Conservation (phyloP, 306 rosid species). For the Cucurbita argyrosperma region DNA sequence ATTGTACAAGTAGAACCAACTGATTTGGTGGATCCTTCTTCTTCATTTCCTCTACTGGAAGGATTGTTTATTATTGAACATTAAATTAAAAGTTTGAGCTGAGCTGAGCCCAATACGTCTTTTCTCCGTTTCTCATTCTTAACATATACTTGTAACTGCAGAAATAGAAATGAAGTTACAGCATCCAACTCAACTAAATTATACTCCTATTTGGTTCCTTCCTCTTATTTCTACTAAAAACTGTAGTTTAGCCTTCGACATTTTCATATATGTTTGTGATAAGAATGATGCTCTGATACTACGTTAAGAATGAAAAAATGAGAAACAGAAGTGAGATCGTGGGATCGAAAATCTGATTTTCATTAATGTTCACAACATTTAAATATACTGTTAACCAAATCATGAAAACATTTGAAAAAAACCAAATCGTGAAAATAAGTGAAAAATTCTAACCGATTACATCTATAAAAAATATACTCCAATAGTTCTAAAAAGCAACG, state of each 20-base stretch:
- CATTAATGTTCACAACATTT: too few relatives aligned
- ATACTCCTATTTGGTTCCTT: background rate
- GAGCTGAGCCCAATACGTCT: conserved; percentile 35
- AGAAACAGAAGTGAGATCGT: too few relatives aligned
- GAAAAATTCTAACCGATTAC: too few relatives aligned
- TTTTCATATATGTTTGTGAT: background rate
- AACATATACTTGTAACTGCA: background rate
- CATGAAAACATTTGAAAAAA: too few relatives aligned
- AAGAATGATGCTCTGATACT: too few relatives aligned
- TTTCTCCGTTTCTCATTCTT: conserved; percentile 31
- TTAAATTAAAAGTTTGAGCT: background rate
- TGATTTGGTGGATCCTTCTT: background rate
- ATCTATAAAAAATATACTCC: too few relatives aligned
- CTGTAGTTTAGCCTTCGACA: background rate
- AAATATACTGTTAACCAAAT: too few relatives aligned
- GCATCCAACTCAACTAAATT: background rate
- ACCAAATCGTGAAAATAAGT: too few relatives aligned
- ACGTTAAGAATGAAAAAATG: too few relatives aligned
- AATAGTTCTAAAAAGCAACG: background rate
- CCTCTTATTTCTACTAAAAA: background rate
- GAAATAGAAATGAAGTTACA: background rate
- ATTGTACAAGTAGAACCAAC: background rate
- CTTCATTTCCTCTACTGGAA: background rate
- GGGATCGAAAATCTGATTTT: too few relatives aligned
- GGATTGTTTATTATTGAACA: background rate